Evolutionary conservation across 1,139 yeast species (phyloP).

Genomic region (Candida labiduridarum): DNA sequence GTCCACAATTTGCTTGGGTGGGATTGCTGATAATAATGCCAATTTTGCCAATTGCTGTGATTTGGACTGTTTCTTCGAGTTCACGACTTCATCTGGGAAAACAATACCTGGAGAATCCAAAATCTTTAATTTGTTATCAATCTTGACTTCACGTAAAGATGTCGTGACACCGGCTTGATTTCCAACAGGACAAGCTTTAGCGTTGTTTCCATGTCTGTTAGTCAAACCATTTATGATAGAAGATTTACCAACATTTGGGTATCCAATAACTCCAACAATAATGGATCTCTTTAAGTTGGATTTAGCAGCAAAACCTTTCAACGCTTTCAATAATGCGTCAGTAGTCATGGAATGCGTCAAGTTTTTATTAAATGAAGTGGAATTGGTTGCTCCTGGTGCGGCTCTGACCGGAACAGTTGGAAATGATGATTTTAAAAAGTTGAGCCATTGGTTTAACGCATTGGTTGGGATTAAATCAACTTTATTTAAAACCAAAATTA

Average conservation of each 20-base stretch:
- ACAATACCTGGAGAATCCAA: slow-evolving; percentile 98
- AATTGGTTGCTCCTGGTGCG: slow-evolving; percentile 53
- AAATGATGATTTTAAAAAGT: slow-evolving; percentile 75
- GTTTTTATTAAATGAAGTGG: slow-evolving; percentile 75
- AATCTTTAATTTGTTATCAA: slow-evolving; percentile 84
- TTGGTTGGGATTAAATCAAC: slow-evolving; percentile 90
- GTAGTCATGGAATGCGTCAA: slow-evolving; percentile 76
- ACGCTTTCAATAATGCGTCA: slow-evolving; percentile 70
- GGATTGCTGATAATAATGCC: slow-evolving; percentile 85
- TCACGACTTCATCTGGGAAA: slow-evolving; percentile 71
- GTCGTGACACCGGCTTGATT: slow-evolving; percentile 98
- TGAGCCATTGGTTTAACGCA: slow-evolving; percentile 82
- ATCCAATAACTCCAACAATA: slow-evolving; percentile 94
- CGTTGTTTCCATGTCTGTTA: slow-evolving; percentile 69
- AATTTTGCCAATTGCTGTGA: slow-evolving; percentile 82
- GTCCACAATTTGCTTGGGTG: slow-evolving; percentile 83
- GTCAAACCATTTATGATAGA: slow-evolving; percentile 91
- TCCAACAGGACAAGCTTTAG: slow-evolving; percentile 92
- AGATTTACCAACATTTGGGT: slow-evolving; percentile 92
- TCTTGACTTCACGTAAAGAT: slow-evolving; percentile 84
- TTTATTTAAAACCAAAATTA: slow-evolving; percentile 84
- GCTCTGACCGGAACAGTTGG: slow-evolving; percentile 91
- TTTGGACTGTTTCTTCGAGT: slow-evolving; percentile 48
- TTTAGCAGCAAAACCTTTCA: slow-evolving; percentile 83
- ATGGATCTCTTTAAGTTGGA: slow-evolving; percentile 89